Base-by-base conservation (phyloP, 2,329 filamentous ascomycete species). In the Onygenales sp. region DNA sequence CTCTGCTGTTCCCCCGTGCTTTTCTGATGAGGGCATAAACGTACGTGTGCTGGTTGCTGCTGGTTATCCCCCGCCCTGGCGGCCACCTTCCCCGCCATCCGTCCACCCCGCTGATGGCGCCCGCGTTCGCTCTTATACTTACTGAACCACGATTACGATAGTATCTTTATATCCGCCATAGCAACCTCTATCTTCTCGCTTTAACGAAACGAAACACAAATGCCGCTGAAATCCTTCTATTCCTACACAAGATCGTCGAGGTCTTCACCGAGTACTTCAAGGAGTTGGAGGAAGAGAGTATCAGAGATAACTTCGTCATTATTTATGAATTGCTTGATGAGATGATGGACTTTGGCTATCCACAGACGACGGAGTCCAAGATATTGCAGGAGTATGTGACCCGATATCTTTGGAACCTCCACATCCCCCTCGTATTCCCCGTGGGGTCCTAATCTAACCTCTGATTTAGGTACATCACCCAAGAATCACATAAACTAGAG, bases 301-400 rank as follows among this genome's bases (percentile, higher is more conserved):
- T 98, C 70, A 84, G 93, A 63, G 93, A 98, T 77, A 98, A 98
- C 77, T 98, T 98, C 68, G 93, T 98, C 70, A 85, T 98, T 67
- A 98, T 98, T 67, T 98, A 98, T 78, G 93, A 98, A 74, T 75
- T 98, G 57, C 82, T 98, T 58, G 93, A 98, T 68, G 93, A 98
- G 77, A 98, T 98, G 93, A 98, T 98, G 93, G 93, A 98, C 74
- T 98, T 98, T 77, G 93, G 93, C 58, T 96, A 98, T 70, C 93
- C 93, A 5, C 93, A 98, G 72, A 98, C 93, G 8, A 98, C 93
- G 60, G 93, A 98, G 72, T 88, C 84, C 70, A 98, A 98, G 81
- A 98, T 98, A 69, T 77, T 98, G 56, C 93, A 98, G 72, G 93
- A 98, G 77, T 83, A 74, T 53, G 51, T 39, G 40, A 10, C 33